Evolutionary conservation across 73 alveolate genomes (phyloP).

Genomic region (Diophrys sp.): DNA sequence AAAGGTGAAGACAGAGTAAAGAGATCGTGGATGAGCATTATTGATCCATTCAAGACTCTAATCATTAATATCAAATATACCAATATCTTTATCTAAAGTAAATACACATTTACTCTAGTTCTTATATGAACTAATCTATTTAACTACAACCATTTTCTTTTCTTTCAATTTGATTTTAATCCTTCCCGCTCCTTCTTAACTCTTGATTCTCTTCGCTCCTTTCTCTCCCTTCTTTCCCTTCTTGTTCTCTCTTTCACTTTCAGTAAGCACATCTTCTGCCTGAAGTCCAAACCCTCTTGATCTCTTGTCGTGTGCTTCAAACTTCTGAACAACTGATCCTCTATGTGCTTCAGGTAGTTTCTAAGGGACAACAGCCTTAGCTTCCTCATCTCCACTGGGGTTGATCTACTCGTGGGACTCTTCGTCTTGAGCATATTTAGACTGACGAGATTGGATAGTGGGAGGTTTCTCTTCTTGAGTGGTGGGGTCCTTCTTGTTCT

Average conservation of each 20-base stretch:
- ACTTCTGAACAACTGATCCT: too few relatives aligned
- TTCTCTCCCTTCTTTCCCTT: background rate
- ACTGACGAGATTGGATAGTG: too few relatives aligned
- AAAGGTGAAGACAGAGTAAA: background rate
- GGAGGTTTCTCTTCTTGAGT: too few relatives aligned
- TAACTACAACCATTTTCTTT: background rate
- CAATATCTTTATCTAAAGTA: conserved; percentile 4
- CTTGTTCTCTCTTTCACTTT: background rate
- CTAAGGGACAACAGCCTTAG: too few relatives aligned
- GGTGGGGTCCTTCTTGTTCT: too few relatives aligned
- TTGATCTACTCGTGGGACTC: too few relatives aligned
- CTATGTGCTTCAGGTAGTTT: too few relatives aligned
- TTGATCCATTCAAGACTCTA: background rate
- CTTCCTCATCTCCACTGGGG: too few relatives aligned
- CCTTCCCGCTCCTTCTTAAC: background rate
- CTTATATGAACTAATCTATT: background rate
- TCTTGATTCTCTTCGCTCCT: background rate
- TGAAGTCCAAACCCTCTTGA: background rate
- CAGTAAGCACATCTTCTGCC: background rate
- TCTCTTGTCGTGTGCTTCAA: background rate
- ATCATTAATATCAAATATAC: background rate
- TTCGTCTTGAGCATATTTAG: too few relatives aligned
- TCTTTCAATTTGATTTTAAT: too few relatives aligned
- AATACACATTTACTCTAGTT: conserved; percentile 8
- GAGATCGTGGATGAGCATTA: conserved; percentile 1